These are phyloP conservation scores for Suillus sp. DNA, from an alignment of 768 basidiomycete genomes.

Conservation along the genomic window DNA sequence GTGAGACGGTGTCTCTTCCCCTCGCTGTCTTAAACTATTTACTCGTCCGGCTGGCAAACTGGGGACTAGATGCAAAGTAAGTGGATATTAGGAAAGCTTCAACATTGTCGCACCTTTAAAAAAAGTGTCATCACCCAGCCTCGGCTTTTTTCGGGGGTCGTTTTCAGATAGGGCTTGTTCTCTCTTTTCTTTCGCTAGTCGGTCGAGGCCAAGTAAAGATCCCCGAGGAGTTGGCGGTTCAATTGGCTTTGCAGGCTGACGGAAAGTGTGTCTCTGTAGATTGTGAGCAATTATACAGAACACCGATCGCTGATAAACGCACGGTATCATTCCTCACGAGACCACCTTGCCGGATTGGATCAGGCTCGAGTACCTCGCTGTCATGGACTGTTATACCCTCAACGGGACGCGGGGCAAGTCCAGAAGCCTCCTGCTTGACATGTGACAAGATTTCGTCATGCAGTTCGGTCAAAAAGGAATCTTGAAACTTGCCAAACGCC, in stretches of 20 bases:
- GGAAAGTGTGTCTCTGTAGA: slow-evolving; percentile 76
- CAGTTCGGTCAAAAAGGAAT: slow-evolving; percentile 74
- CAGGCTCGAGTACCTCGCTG: slow-evolving; percentile 84
- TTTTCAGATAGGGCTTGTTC: slow-evolving; percentile 50
- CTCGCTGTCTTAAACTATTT: slow-evolving; percentile 68
- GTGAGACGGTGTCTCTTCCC: slow-evolving; percentile 92
- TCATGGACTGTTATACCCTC: slow-evolving; percentile 78
- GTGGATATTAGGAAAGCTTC: too few species aligned
- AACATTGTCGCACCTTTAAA: slow-evolving; percentile 77
- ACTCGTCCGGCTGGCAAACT: slow-evolving; percentile 60
- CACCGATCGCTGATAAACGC: slow-evolving; percentile 22
- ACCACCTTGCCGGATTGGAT: slow-evolving; percentile 76
- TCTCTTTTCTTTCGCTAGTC: slow-evolving; percentile 86
- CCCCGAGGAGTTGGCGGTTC: slow-evolving; percentile 77
- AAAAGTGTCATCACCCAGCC: slow-evolving; percentile 61
- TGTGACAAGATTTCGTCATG: slow-evolving; percentile 80
- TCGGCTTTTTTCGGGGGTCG: slow-evolving; percentile 63
- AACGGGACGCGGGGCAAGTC: slow-evolving; percentile 50
- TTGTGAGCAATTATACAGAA: slow-evolving; percentile 11
- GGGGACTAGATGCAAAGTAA: slow-evolving; percentile 59
- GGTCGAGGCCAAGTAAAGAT: slow-evolving; percentile 86
- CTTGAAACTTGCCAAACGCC: slow-evolving; percentile 85
- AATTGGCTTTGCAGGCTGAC: slow-evolving; percentile 67
- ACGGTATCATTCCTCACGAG: slow-evolving; percentile 69
- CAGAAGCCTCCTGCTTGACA: slow-evolving; percentile 62